A percentile compares a stretch with the other conserved stretches of the same genome.
Evolutionary conservation across 345 rosid genomes (phyloP).

Genomic region (Leavenworthia alabamica): DNA sequence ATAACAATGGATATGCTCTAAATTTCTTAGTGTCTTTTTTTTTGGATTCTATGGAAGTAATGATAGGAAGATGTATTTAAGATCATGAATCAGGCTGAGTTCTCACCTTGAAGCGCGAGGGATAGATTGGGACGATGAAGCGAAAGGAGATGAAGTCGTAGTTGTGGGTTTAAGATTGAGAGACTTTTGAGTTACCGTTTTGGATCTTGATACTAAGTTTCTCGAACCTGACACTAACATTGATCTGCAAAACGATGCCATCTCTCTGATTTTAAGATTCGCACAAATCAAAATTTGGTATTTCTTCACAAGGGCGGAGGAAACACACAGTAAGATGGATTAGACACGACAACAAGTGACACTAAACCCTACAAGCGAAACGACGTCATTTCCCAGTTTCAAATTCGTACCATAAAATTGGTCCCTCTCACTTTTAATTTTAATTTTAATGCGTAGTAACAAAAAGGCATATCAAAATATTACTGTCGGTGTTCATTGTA

Average conservation of each 20-base stretch:
- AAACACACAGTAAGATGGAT: not conserved
- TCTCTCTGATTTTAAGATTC: constrained; percentile 1
- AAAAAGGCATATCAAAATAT: too few relatives aligned
- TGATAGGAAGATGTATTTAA: not conserved
- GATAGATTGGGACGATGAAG: constrained; percentile 36
- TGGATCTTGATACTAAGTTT: constrained; percentile 25
- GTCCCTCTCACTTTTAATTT: too few relatives aligned
- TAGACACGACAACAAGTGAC: constrained; percentile 1
- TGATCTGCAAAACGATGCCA: constrained; percentile 40
- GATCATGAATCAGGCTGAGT: not conserved
- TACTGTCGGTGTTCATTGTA: too few relatives aligned
- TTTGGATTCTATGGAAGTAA: not conserved
- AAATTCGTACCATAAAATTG: too few relatives aligned
- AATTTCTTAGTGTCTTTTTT: too few relatives aligned
- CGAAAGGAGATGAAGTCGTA: constrained; percentile 32
- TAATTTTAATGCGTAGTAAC: too few relatives aligned
- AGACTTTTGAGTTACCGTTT: constrained; percentile 22
- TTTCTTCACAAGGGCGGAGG: not conserved
- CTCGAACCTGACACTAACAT: constrained; percentile 28
- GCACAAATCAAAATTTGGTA: not conserved
- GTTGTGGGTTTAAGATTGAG: constrained; percentile 25
- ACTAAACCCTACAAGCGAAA: constrained; percentile 16
- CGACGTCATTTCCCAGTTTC: constrained; percentile 7
- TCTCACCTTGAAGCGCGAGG: constrained; percentile 37
- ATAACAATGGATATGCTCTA: not conserved